These are phyloP conservation scores for Botryotinia narcissicola DNA, from an alignment of 2,329 filamentous ascomycete species.

Conservation along the genomic window DNA sequence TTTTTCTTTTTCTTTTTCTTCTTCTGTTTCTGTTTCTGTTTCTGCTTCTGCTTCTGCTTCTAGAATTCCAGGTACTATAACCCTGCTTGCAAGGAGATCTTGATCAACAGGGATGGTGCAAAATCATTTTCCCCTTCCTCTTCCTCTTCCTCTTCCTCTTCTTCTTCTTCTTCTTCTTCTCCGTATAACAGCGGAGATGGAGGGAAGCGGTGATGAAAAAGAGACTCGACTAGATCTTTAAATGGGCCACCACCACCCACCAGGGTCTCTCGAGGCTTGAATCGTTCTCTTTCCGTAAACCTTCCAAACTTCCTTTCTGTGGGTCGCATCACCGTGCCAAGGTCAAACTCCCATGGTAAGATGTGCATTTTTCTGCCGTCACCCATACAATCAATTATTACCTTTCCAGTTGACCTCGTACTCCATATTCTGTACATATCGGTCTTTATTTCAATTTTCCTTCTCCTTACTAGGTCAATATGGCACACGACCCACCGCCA, in stretches of 20 bases:
- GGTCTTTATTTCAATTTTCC: neutral
- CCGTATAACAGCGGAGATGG: neutral
- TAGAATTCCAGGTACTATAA: neutral
- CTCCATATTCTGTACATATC: neutral
- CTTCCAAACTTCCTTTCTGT: conserved; percentile 2
- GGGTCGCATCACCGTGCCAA: conserved; percentile 7
- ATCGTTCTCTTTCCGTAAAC: neutral
- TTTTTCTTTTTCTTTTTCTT: neutral
- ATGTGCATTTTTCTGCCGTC: neutral
- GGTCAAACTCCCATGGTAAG: neutral
- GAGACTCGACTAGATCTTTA: conserved; percentile 1
- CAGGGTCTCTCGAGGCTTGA: neutral
- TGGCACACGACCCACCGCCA: conserved; percentile 6
- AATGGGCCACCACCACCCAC: neutral
- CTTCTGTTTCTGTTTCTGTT: neutral
- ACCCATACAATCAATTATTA: neutral
- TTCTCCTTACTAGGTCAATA: neutral
- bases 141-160: neutral
- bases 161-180: neutral
- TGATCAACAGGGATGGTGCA: neutral
- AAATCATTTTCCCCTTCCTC: neutral
- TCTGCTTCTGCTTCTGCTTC: neutral
- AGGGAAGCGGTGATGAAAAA: conserved; percentile 2
- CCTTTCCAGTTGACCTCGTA: neutral
- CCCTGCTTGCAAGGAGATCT: neutral